A percentile compares a stretch with the other conserved stretches of the same genome.
Conservation (phyloP, 2,329 filamentous ascomycete genomes). For the Beauveria australis region DNA sequence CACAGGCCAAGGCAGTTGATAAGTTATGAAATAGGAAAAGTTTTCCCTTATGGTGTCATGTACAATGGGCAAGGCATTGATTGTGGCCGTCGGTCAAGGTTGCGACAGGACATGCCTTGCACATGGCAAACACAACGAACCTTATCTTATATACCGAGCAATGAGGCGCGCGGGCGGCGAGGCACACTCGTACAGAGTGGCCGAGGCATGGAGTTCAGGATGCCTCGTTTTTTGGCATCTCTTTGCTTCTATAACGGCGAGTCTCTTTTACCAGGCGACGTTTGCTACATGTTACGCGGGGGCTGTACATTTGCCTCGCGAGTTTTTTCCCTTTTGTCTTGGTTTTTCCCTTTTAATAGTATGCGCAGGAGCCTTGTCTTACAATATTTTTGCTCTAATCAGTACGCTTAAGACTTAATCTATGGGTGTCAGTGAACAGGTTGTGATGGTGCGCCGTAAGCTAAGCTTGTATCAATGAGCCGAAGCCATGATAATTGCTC, state of each 20-base stretch:
- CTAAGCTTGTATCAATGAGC: not conserved
- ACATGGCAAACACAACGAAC: not conserved
- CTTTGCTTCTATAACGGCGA: not conserved
- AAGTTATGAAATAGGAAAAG: slow-evolving; percentile 10
- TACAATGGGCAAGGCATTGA: not conserved
- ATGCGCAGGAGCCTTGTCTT: slow-evolving; percentile 11
- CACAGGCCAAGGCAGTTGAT: slow-evolving; percentile 1
- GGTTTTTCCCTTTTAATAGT: slow-evolving; percentile 10
- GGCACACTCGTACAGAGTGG: not conserved
- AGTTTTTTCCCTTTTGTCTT: slow-evolving; percentile 8
- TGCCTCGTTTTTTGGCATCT: slow-evolving; percentile 4
- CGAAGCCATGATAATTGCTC: not conserved
- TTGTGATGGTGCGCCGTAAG: not conserved
- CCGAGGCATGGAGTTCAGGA: not conserved
- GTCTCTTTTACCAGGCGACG: not conserved
- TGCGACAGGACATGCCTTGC: slow-evolving; percentile 3
- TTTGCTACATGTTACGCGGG: slow-evolving; percentile 7
- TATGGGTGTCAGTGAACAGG: not conserved
- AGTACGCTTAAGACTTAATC: not conserved
- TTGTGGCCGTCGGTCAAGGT: not conserved
- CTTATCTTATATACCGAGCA: slow-evolving; percentile 3
- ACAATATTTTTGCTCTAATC: slow-evolving; percentile 10
- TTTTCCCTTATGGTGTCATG: slow-evolving; percentile 6
- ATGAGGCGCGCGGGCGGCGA: not conserved
- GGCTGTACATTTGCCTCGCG: slow-evolving; percentile 1